Evolutionary conservation across 2,329 filamentous ascomycete species (phyloP), one percentile per base, ranked within the genome.

Genomic region (Didymella segeticola): DNA sequence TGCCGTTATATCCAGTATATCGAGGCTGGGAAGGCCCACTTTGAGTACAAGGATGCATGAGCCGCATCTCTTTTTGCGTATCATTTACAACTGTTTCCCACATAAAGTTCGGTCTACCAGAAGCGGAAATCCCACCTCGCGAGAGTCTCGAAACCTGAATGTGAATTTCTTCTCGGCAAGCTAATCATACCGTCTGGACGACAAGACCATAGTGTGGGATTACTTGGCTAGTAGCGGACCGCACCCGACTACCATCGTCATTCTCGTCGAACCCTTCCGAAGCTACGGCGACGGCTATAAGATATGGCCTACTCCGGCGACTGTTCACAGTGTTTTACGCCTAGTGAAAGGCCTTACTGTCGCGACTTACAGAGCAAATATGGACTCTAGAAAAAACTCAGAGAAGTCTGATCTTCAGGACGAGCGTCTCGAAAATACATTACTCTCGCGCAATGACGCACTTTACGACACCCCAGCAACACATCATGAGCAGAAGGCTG

Each of bases 191-290:
- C 14, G 42, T 36, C 36, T 47, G 36, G 29, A 37, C 23, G 49
- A 43, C 43, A 53, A 43, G 49, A 53, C 36, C 15, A 17, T 53
- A 53, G 43, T 36, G 36, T 33, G 30, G 20, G 14, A 34, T 37
- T 42, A 12, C 49, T 53, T 53, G 43, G 49, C 49, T 37, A 12
- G 25, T 12, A 45, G 48, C 22, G 41, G 48, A 45, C 19, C 22
- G 29, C 20, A 31, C 15, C 29, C 41, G 27, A 34, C 17, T 14
- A 22, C 14, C 27, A 39, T 34, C 41, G 19, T 45, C 36, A 22
- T 22, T 19, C 22, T 36, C 25, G 15, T 26, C 15, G 25, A 20
- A 27, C 25, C 22, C 20, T 26, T 23, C 43, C 37, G 25, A 26
- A 42, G 30, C 42, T 23, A 39, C 22, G 14, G n/a, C 12, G 9